These are phyloP conservation scores for Gamarada debralockiae DNA, from an alignment of 495 filamentous ascomycete genomes.

Conservation along the genomic window DNA sequence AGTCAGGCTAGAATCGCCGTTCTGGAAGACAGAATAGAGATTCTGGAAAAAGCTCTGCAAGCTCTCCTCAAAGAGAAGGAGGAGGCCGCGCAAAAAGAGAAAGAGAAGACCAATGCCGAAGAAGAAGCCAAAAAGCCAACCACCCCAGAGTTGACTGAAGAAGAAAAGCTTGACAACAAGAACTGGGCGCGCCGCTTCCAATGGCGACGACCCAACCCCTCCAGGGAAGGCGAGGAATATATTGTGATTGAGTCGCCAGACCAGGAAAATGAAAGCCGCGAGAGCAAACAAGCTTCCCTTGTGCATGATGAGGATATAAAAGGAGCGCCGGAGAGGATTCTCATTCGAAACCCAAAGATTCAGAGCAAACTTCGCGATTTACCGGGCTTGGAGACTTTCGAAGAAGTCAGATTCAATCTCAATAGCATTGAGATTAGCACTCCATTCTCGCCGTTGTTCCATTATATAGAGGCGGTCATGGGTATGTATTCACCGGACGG, in stretches of 20 bases:
- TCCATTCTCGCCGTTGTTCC: slow-evolving; percentile 2
- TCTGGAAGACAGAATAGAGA: slow-evolving; percentile 1
- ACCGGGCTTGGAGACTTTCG: slow-evolving; percentile 3
- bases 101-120: not conserved
- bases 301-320: slow-evolving; percentile 5
- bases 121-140: not conserved
- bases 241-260: not conserved
- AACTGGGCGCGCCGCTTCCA: slow-evolving; percentile 3
- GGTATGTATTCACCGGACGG: too few relatives aligned
- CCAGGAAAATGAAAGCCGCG: not conserved
- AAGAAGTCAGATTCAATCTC: not conserved
- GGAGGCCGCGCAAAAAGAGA: not conserved
- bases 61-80: slow-evolving; percentile 2
- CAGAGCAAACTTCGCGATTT: not conserved
- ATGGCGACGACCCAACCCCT: not conserved
- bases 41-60: not conserved
- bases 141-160: not conserved
- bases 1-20: too few relatives aligned
- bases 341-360: slow-evolving; percentile 1
- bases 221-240: slow-evolving; percentile 4
- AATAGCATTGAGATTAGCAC: slow-evolving; percentile 5
- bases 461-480: slow-evolving; percentile 1
- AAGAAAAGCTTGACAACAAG: not conserved
- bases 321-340: slow-evolving; percentile 1
- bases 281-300: not conserved